A percentile compares a stretch with the other conserved stretches of the same genome.
phyloP scores from a whole-genome alignment of 805 yeast species.

The Yamadazyma insecticola region DNA sequence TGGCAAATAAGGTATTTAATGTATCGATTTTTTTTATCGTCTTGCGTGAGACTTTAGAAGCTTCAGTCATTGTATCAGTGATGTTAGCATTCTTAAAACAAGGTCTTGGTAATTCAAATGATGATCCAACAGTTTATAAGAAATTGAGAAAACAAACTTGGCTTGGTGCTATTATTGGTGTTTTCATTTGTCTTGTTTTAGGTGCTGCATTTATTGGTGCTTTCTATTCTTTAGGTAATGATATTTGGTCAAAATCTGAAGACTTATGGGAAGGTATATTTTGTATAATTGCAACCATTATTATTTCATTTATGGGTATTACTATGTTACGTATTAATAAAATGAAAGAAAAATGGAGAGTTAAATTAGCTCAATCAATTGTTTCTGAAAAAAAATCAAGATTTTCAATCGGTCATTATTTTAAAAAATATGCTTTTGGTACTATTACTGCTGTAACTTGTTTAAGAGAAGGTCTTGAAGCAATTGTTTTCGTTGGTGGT shows the following conservation, averaged over 20 bases:
- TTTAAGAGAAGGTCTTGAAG: slow-evolving; percentile 85
- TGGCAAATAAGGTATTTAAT: slow-evolving; percentile 48
- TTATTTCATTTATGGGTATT: slow-evolving; percentile 92
- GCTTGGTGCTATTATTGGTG: slow-evolving; percentile 73
- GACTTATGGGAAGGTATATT: slow-evolving; percentile 97
- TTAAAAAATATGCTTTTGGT: slow-evolving; percentile 79
- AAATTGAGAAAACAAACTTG: slow-evolving; percentile 76
- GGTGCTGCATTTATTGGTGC: slow-evolving; percentile 96
- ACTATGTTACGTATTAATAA: slow-evolving; percentile 94
- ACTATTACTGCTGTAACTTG: slow-evolving; percentile 86
- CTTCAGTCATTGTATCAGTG: slow-evolving; percentile 86
- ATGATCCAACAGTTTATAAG: slow-evolving; percentile 53
- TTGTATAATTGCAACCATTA: slow-evolving; percentile 81
- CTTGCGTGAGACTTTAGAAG: slow-evolving; percentile 92
- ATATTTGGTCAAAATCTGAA: slow-evolving; percentile 83
- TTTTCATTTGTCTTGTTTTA: slow-evolving; percentile 70
- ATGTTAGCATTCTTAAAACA: slow-evolving; percentile 87
- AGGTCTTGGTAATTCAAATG: slow-evolving; percentile 58
- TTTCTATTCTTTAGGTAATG: slow-evolving; percentile 73
- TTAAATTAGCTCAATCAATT: slow-evolving; percentile 84
- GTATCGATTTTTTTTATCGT: slow-evolving; percentile 82
- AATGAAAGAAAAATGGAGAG: slow-evolving; percentile 96
- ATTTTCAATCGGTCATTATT: slow-evolving; percentile 31
- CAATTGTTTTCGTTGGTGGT: slow-evolving; percentile 44
- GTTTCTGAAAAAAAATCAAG: slow-evolving; percentile 56